Evolutionary conservation across 2,329 filamentous ascomycete species (phyloP).

Genomic region (Trichoderma pleuroti): DNA sequence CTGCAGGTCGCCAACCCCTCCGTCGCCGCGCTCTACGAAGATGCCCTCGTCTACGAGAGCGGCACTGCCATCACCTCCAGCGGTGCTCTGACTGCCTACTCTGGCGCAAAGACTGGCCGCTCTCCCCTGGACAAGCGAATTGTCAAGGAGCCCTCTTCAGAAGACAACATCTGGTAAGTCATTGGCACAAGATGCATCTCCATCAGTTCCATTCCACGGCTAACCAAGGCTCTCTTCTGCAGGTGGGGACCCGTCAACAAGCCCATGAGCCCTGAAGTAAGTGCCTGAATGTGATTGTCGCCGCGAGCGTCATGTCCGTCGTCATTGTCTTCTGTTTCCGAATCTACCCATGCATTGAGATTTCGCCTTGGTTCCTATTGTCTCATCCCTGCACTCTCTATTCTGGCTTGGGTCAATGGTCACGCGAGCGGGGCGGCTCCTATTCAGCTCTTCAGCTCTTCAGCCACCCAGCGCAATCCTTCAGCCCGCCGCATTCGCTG

Average conservation of each 20-base stretch:
- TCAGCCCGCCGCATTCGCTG: neutral
- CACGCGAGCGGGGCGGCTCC: constrained; percentile 16
- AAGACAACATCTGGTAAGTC: constrained; percentile 80
- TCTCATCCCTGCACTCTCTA: constrained; percentile 4
- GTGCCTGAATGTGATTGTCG: constrained; percentile 3
- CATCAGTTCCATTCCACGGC: neutral
- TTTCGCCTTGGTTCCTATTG: constrained; percentile 8
- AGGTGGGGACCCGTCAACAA: constrained; percentile 98
- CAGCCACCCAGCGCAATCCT: neutral
- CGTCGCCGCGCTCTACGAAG: constrained; percentile 94
- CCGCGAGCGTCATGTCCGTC: constrained; percentile 19
- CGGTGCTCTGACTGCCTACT: constrained; percentile 94
- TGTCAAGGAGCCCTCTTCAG: constrained; percentile 83
- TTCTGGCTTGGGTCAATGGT: constrained; percentile 10
- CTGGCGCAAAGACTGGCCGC: constrained; percentile 94
- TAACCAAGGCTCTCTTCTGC: constrained; percentile 9
- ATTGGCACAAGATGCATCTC: neutral
- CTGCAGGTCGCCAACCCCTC: constrained; percentile 79
- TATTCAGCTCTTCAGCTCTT: constrained; percentile 8
- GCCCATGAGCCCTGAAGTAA: constrained; percentile 95
- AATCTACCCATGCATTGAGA: neutral
- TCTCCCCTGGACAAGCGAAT: constrained; percentile 97
- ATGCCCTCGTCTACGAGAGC: constrained; percentile 95
- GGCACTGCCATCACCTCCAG: constrained; percentile 95
- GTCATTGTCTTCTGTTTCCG: constrained; percentile 6